Conservation (phyloP, 1,284 basidiomycete species). For the Ganoderma leucocontextum region DNA sequence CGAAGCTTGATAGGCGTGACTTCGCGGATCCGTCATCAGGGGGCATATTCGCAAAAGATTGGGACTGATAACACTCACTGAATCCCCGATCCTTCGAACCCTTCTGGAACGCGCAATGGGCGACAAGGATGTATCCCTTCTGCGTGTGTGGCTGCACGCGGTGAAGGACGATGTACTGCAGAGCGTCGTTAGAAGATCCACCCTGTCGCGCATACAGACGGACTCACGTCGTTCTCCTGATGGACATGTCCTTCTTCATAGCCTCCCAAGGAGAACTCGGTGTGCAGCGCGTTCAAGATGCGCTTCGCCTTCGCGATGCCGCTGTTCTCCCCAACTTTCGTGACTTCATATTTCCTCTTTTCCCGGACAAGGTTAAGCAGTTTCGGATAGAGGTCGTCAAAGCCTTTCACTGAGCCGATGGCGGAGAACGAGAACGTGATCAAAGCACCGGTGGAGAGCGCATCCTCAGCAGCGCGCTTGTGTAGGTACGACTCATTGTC, state of each 20-base stretch:
- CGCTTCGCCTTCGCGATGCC: constrained; percentile 88
- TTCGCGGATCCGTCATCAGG: constrained; percentile 41
- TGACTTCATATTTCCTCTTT: constrained; percentile 78
- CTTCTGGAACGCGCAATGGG: constrained; percentile 88
- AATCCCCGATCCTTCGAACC: constrained; percentile 81
- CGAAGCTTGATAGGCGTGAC: constrained; percentile 87
- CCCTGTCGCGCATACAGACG: not conserved
- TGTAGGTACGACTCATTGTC: constrained; percentile 92
- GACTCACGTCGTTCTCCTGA: constrained; percentile 89
- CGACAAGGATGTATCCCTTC: constrained; percentile 90
- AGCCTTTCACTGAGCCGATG: constrained; percentile 93
- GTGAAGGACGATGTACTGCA: constrained; percentile 90
- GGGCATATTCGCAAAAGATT: constrained; percentile 30
- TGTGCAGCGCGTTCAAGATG: constrained; percentile 85
- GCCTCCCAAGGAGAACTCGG: constrained; percentile 87
- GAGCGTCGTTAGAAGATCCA: not conserved
- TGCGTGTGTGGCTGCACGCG: constrained; percentile 91
- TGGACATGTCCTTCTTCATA: constrained; percentile 94
- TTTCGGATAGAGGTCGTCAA: constrained; percentile 96
- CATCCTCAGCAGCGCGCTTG: constrained; percentile 92
- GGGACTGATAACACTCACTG: constrained; percentile 54
- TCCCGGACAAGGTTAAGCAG: constrained; percentile 88
- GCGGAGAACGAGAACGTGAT: constrained; percentile 89
- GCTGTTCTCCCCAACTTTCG: constrained; percentile 57
- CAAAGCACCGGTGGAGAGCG: constrained; percentile 90